Conservation (phyloP, 2,329 filamentous ascomycete species). For the Geoglossum cookeanum region DNA sequence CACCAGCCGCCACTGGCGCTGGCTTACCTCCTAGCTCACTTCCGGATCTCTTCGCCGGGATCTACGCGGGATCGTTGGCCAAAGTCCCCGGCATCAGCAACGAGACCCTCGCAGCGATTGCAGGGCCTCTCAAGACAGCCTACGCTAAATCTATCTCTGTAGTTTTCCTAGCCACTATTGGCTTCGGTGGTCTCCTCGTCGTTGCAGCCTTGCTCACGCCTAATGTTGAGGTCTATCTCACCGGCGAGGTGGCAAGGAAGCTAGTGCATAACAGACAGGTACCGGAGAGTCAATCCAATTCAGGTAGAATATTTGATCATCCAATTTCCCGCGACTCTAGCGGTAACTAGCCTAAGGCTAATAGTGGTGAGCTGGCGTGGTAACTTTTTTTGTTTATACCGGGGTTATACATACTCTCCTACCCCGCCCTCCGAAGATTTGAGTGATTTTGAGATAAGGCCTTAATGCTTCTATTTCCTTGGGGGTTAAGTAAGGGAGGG, state of each 20-base stretch:
- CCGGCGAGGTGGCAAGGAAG: constrained; percentile 17
- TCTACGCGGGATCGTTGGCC: constrained; percentile 16
- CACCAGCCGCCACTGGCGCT: constrained; percentile 18
- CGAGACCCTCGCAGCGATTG: constrained; percentile 15
- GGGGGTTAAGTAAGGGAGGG: no score
- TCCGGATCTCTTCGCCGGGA: constrained; percentile 18
- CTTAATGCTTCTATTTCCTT: no score
- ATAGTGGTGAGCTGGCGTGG: no score
- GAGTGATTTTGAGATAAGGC: no score
- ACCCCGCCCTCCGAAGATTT: no score
- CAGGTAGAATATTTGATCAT: background rate
- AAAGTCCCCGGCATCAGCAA: constrained; percentile 17
- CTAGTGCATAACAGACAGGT: constrained; percentile 14
- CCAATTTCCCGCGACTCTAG: no score
- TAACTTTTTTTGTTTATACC: no score
- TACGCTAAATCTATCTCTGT: constrained; percentile 19
- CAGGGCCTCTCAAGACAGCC: constrained; percentile 17
- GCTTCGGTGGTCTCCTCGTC: constrained; percentile 16
- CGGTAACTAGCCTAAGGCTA: no score
- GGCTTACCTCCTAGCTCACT: constrained; percentile 21
- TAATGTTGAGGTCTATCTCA: constrained; percentile 19
- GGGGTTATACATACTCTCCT: no score
- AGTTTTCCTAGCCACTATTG: constrained; percentile 20
- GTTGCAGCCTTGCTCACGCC: constrained; percentile 17
- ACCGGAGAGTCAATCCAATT: background rate